Evolutionary conservation across 83 land plant species (phyloP), one percentile per base, ranked within the genome.

Genomic region (Larix sibirica): DNA sequence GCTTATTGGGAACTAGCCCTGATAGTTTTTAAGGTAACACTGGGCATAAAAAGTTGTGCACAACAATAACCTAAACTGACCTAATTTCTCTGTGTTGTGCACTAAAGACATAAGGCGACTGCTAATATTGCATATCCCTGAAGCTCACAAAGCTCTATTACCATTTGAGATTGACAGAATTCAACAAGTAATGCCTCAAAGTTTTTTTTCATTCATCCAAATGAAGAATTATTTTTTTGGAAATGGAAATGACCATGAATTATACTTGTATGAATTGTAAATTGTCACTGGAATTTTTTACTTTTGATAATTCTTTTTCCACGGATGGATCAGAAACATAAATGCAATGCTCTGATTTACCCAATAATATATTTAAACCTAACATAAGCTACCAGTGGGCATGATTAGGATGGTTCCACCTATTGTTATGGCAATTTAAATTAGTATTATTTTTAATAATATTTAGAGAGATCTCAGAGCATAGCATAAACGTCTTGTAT

Each of bases 121-220:
- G 80, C 92, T 97, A 42, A 85, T 94, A 59, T 85, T 89, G 74
- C 88, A 94, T 87, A 91, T 97, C 42, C 96, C 96, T 60, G 99
- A 97, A 66, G 65, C 94, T 54, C 85, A 96, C 73, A 97, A 95
- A 67, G 74, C 83, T 62, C 79, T 95, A 54, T 74, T 97, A 83
- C 78, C 85, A 59, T 91, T 88, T 28, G 99, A 97, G 88, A 83
- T 97, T 80, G 99, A 97, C 80, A 87, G 94, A 84, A 96, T 97
- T 38, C 94, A 93, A 28, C 96, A 97, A 95, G 99, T 97, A 92
- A 80, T 40, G 23, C 54, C 26, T 2, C 2, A 9, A 2, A 50
- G 36, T 36, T 33, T 28, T 82, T n/a, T 74, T 82, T 50, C 3
- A 24, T 75, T 61, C 20, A 26, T 23, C 8, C 2, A 56, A 36